Base-by-base conservation (phyloP, 2,329 filamentous ascomycete species). In the Fusarium austroafricanum region DNA sequence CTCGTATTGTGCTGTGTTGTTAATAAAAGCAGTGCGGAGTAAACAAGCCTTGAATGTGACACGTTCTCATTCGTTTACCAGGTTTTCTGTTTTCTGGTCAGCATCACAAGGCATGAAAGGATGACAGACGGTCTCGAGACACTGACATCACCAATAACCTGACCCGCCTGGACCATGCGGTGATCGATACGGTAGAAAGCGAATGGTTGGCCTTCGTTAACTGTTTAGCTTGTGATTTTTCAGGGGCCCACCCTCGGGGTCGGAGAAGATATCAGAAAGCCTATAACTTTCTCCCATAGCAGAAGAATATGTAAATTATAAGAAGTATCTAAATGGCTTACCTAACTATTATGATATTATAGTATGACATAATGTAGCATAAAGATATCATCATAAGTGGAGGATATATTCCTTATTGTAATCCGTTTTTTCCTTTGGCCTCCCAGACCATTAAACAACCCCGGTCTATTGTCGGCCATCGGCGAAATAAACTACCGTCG, bases 401-500 rank as follows among this genome's bases (percentile, higher is more conserved):
- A 23, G 21, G 21, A 23, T 23, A 23, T 23, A 4, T 23, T 23
- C 21, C 4, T 23, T 6, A 6, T 23, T 23, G 21, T 23, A n/a
- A n/a, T n/a, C n/a, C n/a, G n/a, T n/a, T n/a, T n/a, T n/a, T n/a
- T n/a, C n/a, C n/a, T n/a, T 23, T 23, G 21, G 21, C 21, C 21
- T 6, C 21, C 21, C 4, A 6, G 21, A 4, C 21, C 11, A 31
- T 31, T 31, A 33, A 33, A 33, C 12, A 33, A 21, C 42, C 37
- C 49, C 20, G n/a, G 39, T 46, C 21, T 31, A 55, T 26, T 21
- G 15, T 44, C 58, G 51, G 65, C n/a, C 26, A 29, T 70, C 74
- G 74, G 74, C 65, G 46, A 75, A 76, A 75, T 61, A 62, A 76
- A 71, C 63, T 61, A 64, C 74, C 74, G 67, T 31, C 46, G 17